Evolutionary conservation across 345 rosid species (phyloP), one percentile per base, ranked within the genome.

Genomic region (Toxicodendron radicans): DNA sequence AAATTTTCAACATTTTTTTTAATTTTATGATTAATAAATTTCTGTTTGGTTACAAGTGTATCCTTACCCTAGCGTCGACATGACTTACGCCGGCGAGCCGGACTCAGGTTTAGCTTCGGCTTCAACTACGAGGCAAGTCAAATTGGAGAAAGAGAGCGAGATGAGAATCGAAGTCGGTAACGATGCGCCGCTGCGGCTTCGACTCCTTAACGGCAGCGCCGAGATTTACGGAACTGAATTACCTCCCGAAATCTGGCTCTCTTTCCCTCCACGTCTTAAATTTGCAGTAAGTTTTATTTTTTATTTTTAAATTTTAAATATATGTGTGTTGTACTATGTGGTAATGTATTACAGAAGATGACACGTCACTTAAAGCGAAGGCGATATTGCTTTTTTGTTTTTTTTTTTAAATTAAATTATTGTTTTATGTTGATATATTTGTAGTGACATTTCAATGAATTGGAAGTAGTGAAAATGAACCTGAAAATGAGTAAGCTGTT

Each of bases 151-250:
- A 61, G 99, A 95, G 81, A 86, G 93, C 75, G 96, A 95, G 79
- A 89, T 95, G 11, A 88, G 98, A 75, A 84, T 95, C 45, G 98
- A 95, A 82, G 96, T 89, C 30, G 90, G 91, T n/a, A 58, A 76
- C 69, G 92, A 93, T 16, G 75, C 84, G 53, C 89, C 94, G 30
- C 91, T 93, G 41, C 94, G 85, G 58, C 89, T 93, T 67, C 87
- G 98, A 56, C 79, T 93, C 21, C 86, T 95, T 48, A 85, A 85
- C 68, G 98, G 98, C 64, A 89, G 85, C 0, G 98, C 97, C 38
- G 98, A 93, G 87, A 93, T 95, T 57, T 95, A 83, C 57, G 97
- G 98, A 75, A 83, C 97, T 64, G 96, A 95, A 80, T 73, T 95
- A 43, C 96, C 99, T 23, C 96, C 92, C n/a, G 92, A 89, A 75